These are phyloP conservation scores for Nicotiana tomentosiformis DNA, from an alignment of 257 asterid species.

Conservation along the genomic window DNA sequence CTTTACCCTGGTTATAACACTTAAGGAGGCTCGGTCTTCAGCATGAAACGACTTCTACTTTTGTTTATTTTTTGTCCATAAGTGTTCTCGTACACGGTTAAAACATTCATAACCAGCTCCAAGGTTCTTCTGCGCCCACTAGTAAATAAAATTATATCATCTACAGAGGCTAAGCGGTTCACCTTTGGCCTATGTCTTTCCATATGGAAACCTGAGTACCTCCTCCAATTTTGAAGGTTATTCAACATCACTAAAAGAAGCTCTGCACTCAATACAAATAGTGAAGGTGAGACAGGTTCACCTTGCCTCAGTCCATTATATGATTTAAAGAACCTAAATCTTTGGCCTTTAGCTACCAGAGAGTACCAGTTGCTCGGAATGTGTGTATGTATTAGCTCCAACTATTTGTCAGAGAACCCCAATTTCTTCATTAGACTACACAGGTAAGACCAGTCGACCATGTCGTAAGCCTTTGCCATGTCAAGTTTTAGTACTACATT, in stretches of 20 bases:
- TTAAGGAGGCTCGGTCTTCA: no score
- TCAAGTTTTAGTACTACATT: background rate
- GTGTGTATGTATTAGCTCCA: background rate
- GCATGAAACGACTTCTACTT: no score
- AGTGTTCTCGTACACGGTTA: no score
- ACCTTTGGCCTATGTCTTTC: background rate
- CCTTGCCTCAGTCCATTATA: background rate
- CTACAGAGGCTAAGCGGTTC: background rate
- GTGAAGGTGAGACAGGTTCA: background rate
- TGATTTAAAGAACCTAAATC: background rate
- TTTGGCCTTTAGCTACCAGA: background rate
- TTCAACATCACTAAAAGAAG: background rate
- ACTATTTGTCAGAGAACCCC: background rate
- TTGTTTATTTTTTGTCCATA: no score
- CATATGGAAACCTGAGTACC: background rate
- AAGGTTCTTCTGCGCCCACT: no score
- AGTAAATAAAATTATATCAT: background rate
- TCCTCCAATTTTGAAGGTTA: accelerated
- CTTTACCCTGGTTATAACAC: no score
- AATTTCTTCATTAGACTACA: background rate
- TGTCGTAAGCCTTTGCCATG: background rate
- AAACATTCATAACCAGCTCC: no score
- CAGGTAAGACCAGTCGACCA: background rate
- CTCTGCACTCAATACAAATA: background rate
- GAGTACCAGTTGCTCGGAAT: no score